Evolutionary conservation across 2,329 filamentous ascomycete species (phyloP), one percentile per base, ranked within the genome.

Genomic region (Exophiala sp.): DNA sequence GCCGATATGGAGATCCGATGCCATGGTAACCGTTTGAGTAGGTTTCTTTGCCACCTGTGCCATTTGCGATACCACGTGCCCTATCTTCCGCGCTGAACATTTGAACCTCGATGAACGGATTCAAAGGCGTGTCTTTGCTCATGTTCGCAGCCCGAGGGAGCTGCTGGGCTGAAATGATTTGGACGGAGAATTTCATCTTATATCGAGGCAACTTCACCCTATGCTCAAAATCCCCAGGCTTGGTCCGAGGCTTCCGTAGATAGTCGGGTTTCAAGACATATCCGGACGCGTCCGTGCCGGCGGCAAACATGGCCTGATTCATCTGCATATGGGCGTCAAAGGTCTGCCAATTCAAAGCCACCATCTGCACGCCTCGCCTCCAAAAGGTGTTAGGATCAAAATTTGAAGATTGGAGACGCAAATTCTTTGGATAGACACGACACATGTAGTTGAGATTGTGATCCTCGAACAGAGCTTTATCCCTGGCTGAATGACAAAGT

Each of bases 231-330:
- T 59, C 62, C 41, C 62, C 60, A 7, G 42, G 45, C 19, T 55
- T 56, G 30, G 47, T 45, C 13, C 52, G 52, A 56, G 44, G 60
- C 53, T 53, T 58, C 19, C 91, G 85, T 55, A 95, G 81, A 64
- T 90, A 87, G 29, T 83, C 79, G 16, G 93, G 91, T 72, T 98
- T 98, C 46, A 96, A 78, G 11, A 97, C 89, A 63, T 97, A 98
- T 38, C 93, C 93, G 2, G 86, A 87, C 48, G 82, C 81, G 69
- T 96, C 93, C 10, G 79, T 83, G 37, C 88, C 88, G 50, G 88
- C 87, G 40, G 89, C 86, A 65, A 96, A 98, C 93, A 98, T 97
- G 63, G 93, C 93, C 60, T 93, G 86, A 66, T 97, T 97, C 67
- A 97, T 78, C 65, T 97, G 91, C 80, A 96, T 93, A 39, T 90